Percentiles rank a stretch among this genome's conserved stretches.
Conservation (phyloP, 148 eudicot species). For the Rhododendron williamsianum region DNA sequence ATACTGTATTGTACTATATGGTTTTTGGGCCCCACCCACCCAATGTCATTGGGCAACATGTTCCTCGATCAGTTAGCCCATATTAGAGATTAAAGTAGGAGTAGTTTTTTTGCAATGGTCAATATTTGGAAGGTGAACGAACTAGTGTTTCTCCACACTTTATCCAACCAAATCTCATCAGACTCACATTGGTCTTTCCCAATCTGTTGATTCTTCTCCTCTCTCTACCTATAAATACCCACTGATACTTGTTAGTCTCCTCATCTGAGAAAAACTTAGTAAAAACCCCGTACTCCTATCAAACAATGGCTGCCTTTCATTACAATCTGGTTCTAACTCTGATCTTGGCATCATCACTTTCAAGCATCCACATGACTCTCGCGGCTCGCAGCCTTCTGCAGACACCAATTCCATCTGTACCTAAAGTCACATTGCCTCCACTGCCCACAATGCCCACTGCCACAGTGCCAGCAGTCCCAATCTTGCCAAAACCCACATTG, state of each 20-base stretch:
- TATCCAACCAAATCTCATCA: conserved; percentile 2
- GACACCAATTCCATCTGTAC: background rate
- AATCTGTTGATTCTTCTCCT: background rate
- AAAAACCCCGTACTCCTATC: background rate
- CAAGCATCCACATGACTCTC: conserved; percentile 1
- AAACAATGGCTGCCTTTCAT: background rate
- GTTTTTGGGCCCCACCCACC: background rate
- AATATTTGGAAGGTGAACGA: background rate
- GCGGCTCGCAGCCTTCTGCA: background rate
- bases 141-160: background rate
- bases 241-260: background rate
- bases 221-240: background rate
- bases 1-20: no score
- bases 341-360: background rate
- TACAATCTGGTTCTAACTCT: background rate
- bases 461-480: no score
- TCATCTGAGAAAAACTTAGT: background rate
- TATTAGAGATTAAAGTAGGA: no score
- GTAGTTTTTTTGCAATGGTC: background rate
- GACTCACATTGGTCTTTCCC: background rate
- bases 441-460: no score
- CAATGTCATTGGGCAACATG: background rate
- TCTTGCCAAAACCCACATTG: conserved; percentile 3
- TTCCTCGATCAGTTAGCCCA: no score
- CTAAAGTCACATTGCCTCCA: background rate